These are phyloP conservation scores for Cylindrodendrum hubeiense DNA, from an alignment of 2,329 filamentous ascomycete genomes.

Conservation along the genomic window DNA sequence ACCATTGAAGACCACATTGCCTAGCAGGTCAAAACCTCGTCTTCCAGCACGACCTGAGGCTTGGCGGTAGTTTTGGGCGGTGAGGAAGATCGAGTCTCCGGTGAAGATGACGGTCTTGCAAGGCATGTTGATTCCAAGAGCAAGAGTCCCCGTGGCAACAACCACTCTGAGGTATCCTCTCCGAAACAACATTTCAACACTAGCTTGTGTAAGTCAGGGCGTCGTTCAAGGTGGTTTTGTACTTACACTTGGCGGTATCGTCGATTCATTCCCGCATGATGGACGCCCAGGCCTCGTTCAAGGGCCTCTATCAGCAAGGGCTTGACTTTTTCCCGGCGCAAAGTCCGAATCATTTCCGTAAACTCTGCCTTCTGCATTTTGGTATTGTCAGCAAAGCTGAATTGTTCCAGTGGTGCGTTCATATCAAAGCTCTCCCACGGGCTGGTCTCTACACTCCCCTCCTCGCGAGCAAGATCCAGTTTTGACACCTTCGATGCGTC, in stretches of 20 bases:
- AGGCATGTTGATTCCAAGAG: conserved; percentile 86
- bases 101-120: conserved; percentile 85
- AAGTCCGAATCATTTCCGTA: conserved; percentile 55
- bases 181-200: conserved; percentile 80
- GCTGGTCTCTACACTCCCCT: conserved; percentile 66
- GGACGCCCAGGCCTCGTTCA: conserved; percentile 77
- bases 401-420: conserved; percentile 70
- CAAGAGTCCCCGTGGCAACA: conserved; percentile 81
- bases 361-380: conserved; percentile 71
- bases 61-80: conserved; percentile 82
- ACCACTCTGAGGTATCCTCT: conserved; percentile 78
- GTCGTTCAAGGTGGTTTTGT: neutral
- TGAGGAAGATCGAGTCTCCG: conserved; percentile 79
- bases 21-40: conserved; percentile 83
- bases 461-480: conserved; percentile 68
- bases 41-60: conserved; percentile 82
- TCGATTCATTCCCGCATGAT: conserved; percentile 84
- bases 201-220: conserved; percentile 36
- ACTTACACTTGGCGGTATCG: conserved; percentile 76
- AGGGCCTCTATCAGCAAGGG: conserved; percentile 71
- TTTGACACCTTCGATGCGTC: conserved; percentile 57
- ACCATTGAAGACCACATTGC: conserved; percentile 83
- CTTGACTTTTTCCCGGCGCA: conserved; percentile 61
- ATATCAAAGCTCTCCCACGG: conserved; percentile 76
- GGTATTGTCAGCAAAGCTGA: conserved; percentile 74